Percentiles rank a stretch among this genome's conserved stretches.
phyloP scores from a whole-genome alignment of 108 stramenopile genomes.

The Schizochytrium sp. region DNA sequence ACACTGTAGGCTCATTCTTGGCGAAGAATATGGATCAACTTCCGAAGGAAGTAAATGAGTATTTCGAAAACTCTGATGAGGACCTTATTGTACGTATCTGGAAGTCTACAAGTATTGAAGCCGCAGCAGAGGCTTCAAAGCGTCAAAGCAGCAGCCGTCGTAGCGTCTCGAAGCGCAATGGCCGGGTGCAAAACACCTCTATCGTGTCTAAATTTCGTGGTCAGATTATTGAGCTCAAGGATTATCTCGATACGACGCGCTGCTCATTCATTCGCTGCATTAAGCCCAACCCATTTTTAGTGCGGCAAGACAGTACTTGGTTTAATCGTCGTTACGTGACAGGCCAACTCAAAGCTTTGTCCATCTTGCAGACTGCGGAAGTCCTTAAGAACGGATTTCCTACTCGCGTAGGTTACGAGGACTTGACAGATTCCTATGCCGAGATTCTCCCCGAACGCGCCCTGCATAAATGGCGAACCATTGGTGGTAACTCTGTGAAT shows the following conservation, averaged over 20 bases:
- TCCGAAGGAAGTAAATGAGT: slow-evolving; percentile 51
- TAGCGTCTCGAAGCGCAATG: neutral
- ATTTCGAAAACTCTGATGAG: neutral
- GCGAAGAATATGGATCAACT: slow-evolving; percentile 62
- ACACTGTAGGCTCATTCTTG: slow-evolving; percentile 58
- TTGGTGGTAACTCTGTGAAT: slow-evolving; percentile 61
- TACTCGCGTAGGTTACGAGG: slow-evolving; percentile 71
- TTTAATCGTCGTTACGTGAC: slow-evolving; percentile 70
- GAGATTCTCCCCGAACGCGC: slow-evolving; percentile 67
- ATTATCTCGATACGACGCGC: slow-evolving; percentile 52
- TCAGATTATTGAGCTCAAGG: slow-evolving; percentile 60
- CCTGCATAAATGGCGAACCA: neutral
- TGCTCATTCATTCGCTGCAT: slow-evolving; percentile 73
- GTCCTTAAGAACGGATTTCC: slow-evolving; percentile 73
- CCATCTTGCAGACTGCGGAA: slow-evolving; percentile 73
- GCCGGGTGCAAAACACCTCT: slow-evolving; percentile 56
- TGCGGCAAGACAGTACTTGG: slow-evolving; percentile 62
- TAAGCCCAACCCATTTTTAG: slow-evolving; percentile 74
- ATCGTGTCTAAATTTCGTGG: slow-evolving; percentile 84
- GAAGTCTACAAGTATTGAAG: neutral
- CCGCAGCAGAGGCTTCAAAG: neutral
- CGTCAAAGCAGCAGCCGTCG: neutral
- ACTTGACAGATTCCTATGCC: slow-evolving; percentile 63
- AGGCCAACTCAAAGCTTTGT: slow-evolving; percentile 71
- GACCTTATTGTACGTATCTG: neutral